Conservation (phyloP, 345 rosid genomes). For the Raphanus raphanistrum region DNA sequence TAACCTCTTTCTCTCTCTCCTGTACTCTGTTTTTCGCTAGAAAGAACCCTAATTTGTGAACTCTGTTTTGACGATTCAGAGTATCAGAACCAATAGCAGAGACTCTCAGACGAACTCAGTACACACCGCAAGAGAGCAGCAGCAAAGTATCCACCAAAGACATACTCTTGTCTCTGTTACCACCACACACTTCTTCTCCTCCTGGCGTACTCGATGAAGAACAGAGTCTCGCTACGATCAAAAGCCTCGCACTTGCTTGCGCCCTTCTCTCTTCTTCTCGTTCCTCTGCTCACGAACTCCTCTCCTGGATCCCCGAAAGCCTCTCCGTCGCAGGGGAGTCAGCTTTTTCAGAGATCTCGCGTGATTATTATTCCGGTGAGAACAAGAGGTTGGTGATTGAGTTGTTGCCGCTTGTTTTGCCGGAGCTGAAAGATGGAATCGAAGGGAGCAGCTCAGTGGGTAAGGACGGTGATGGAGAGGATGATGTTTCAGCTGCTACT, state of each 20-base stretch:
- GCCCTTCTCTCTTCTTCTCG: slow-evolving; percentile 63
- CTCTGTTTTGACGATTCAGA: slow-evolving; percentile 42
- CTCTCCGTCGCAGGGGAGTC: slow-evolving; percentile 41
- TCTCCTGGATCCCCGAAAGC: slow-evolving; percentile 65
- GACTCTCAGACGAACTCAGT: slow-evolving; percentile 44
- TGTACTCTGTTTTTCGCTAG: not conserved
- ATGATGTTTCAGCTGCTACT: slow-evolving; percentile 57
- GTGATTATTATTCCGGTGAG: slow-evolving; percentile 37
- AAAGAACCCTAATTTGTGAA: slow-evolving; percentile 14
- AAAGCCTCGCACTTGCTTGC: slow-evolving; percentile 60
- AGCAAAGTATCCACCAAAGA: slow-evolving; percentile 50
- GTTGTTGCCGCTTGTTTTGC: slow-evolving; percentile 57
- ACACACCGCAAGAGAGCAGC: slow-evolving; percentile 49
- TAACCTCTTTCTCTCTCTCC: not conserved
- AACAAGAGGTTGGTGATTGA: slow-evolving; percentile 45
- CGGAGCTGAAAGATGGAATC: slow-evolving; percentile 58
- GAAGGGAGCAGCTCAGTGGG: slow-evolving; percentile 71
- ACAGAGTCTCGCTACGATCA: slow-evolving; percentile 36
- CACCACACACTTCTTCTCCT: slow-evolving; percentile 26
- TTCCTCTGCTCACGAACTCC: slow-evolving; percentile 55
- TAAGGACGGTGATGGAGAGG: slow-evolving; percentile 53
- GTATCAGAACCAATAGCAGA: slow-evolving; percentile 44
- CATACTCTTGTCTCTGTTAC: slow-evolving; percentile 55
- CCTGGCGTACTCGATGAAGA: slow-evolving; percentile 13
- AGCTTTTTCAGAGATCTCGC: slow-evolving; percentile 46